Base-by-base conservation (phyloP, 352 stramenopile species). In the Aphanomyces cochlioides region DNA sequence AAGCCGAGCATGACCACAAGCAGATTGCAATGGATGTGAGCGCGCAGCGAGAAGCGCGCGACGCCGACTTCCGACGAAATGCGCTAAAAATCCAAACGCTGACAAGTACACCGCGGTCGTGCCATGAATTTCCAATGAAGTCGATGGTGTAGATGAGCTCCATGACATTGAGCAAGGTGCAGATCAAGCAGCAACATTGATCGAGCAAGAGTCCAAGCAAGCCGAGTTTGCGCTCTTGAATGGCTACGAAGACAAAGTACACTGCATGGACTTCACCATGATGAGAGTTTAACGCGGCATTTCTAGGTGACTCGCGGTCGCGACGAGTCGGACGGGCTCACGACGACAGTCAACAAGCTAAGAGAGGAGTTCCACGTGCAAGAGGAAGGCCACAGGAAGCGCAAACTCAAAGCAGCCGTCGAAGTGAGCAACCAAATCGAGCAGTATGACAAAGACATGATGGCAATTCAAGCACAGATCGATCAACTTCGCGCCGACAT, bases 1-100 rank as follows among this genome's bases (percentile, higher is more conserved):
- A 92, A 41, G 69, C 74, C 5, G 79, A 90, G 53, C 80, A 90
- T 72, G 83, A 92, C 61, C 72, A 79, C 8, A 78, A 79, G 48
- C 84, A 90, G 69, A 73, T 89, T 10, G 66, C 66, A 19, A 88
- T 90, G 45, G 84, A 92, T 61, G 79, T 92, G 4, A 21, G 67
- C 8, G 68, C 76, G 17, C 75, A 79, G 57, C 78, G 74, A 0
- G 78, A 85, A 21, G 65, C 74, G 7, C 79, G 76, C 3, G 57
- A 68, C 17, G 47, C 39, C 3, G 78, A 79, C 67, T 72, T 67
- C 13, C 47, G 73, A 12, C 79, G 77, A 47, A 77, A 82, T 53
- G 61, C 70, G 21, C 60, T 72, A 50, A 81, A 73, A 34, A 78
- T 84, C 41, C 37, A 74, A 8, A 41, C 68, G 3, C 67, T 92